phyloP scores from a whole-genome alignment of 352 stramenopile genomes.

The Globisporangium takayamanum region DNA sequence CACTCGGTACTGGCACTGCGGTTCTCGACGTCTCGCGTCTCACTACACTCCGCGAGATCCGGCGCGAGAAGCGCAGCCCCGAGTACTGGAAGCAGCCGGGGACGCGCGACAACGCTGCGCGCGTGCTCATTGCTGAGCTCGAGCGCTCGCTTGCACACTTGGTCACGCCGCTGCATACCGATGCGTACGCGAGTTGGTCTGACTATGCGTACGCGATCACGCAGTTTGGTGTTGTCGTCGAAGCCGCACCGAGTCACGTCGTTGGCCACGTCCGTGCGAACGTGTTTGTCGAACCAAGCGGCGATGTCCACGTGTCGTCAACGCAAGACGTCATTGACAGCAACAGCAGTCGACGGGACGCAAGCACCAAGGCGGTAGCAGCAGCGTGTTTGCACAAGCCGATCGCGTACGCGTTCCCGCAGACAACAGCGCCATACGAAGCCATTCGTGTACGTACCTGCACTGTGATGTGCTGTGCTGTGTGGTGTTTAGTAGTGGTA shows the following conservation, averaged over 20 bases:
- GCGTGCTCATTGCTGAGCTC: conserved; percentile 49
- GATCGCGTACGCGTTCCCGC: conserved; percentile 69
- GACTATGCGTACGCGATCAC: conserved; percentile 48
- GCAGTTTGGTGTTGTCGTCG: conserved; percentile 74
- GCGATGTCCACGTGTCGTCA: conserved; percentile 57
- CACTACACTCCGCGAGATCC: conserved; percentile 47
- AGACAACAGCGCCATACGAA: conserved; percentile 65
- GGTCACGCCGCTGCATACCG: conserved; percentile 18
- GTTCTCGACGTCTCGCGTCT: conserved; percentile 65
- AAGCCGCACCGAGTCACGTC: conserved; percentile 45
- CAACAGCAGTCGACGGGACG: background rate
- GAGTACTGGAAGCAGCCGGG: conserved; percentile 73
- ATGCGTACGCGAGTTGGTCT: conserved; percentile 63
- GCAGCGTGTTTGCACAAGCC: conserved; percentile 23
- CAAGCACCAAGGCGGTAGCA: background rate
- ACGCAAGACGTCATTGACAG: conserved; percentile 54
- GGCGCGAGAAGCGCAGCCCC: conserved; percentile 44
- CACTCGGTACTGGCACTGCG: conserved; percentile 50
- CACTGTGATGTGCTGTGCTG: background rate
- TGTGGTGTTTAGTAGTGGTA: background rate
- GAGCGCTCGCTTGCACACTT: conserved; percentile 32
- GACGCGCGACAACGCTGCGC: conserved; percentile 48
- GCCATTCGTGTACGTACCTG: conserved; percentile 38
- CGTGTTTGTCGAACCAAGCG: conserved; percentile 72
- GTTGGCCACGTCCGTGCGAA: conserved; percentile 57